Evolutionary conservation across 2,329 filamentous ascomycete species (phyloP).

Genomic region (Penicillium occitanis): DNA sequence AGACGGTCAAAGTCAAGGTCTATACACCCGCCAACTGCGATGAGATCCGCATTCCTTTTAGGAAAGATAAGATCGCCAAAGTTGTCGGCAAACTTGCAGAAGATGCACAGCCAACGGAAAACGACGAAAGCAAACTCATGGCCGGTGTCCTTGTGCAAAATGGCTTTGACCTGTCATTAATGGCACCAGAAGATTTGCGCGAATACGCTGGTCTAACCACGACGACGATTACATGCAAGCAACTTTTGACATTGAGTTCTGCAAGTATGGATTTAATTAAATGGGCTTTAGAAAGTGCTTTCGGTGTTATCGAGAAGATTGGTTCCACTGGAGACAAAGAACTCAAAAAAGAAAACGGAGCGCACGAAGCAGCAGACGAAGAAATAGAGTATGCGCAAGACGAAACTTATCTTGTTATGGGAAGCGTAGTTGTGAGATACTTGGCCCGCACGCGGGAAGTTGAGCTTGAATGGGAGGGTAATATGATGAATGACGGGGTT

Average conservation of each 20-base stretch:
- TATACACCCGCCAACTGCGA: slow-evolving; percentile 94
- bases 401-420: slow-evolving; percentile 72
- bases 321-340: slow-evolving; percentile 27
- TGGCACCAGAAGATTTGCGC: slow-evolving; percentile 92
- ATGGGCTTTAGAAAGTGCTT: slow-evolving; percentile 93
- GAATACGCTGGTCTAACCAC: slow-evolving; percentile 98
- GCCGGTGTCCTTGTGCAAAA: slow-evolving; percentile 94
- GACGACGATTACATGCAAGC: slow-evolving; percentile 88
- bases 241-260: slow-evolving; percentile 81
- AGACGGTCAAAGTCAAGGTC: slow-evolving; percentile 80
- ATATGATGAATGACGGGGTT: slow-evolving; percentile 95
- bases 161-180: slow-evolving; percentile 94
- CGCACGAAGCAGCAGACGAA: slow-evolving; percentile 45
- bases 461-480: slow-evolving; percentile 95
- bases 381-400: slow-evolving; percentile 41
- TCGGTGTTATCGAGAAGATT: slow-evolving; percentile 72
- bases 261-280: slow-evolving; percentile 87
- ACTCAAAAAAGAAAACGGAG: slow-evolving; percentile 27
- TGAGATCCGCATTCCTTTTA: slow-evolving; percentile 91
- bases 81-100: slow-evolving; percentile 92
- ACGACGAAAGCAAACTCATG: slow-evolving; percentile 62
- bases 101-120: slow-evolving; percentile 63
- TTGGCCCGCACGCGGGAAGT: slow-evolving; percentile 70
- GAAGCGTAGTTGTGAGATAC: slow-evolving; percentile 80
- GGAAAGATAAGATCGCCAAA: slow-evolving; percentile 90